Conservation (phyloP, 768 basidiomycete genomes). For the Filobasidium wieringae region DNA sequence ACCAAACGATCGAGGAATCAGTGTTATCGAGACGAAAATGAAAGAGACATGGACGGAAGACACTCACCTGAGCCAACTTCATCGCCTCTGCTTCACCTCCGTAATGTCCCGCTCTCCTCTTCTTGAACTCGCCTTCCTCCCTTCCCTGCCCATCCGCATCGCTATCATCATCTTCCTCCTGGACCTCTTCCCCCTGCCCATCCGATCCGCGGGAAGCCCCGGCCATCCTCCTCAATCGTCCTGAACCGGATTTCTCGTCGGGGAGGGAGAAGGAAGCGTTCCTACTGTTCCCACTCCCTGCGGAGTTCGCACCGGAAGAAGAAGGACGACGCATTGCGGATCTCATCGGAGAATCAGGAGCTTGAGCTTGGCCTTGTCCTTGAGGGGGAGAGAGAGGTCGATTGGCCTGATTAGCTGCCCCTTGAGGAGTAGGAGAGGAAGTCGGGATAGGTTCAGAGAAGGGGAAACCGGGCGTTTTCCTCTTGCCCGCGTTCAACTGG, state of each 20-base stretch:
- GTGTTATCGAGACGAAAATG: background rate
- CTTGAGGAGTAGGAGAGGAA: background rate
- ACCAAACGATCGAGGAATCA: background rate
- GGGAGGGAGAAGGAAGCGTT: slow-evolving; percentile 77
- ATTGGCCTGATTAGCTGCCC: too few relatives aligned
- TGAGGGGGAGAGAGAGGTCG: background rate
- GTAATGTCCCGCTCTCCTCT: slow-evolving; percentile 34
- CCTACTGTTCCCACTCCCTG: slow-evolving; percentile 50
- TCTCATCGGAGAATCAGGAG: slow-evolving; percentile 17
- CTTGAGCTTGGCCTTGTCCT: slow-evolving; percentile 3
- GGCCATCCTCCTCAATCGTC: background rate
- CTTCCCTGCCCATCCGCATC: slow-evolving; percentile 82
- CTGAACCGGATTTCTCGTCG: slow-evolving; percentile 47
- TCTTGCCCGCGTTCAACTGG: slow-evolving; percentile 3
- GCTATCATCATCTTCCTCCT: slow-evolving; percentile 46
- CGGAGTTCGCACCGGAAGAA: background rate
- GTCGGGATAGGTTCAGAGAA: background rate
- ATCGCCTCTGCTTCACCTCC: slow-evolving; percentile 37
- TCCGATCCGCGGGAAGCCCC: slow-evolving; percentile 43
- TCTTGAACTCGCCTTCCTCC: slow-evolving; percentile 39
- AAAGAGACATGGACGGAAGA: background rate
- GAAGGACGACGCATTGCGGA: slow-evolving; percentile 1
- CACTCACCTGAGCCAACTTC: slow-evolving; percentile 24
- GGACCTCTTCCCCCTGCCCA: slow-evolving; percentile 42
- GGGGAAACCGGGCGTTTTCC: background rate